These are phyloP conservation scores for Eucommia ulmoides DNA, from an alignment of 257 asterid species.

Conservation along the genomic window DNA sequence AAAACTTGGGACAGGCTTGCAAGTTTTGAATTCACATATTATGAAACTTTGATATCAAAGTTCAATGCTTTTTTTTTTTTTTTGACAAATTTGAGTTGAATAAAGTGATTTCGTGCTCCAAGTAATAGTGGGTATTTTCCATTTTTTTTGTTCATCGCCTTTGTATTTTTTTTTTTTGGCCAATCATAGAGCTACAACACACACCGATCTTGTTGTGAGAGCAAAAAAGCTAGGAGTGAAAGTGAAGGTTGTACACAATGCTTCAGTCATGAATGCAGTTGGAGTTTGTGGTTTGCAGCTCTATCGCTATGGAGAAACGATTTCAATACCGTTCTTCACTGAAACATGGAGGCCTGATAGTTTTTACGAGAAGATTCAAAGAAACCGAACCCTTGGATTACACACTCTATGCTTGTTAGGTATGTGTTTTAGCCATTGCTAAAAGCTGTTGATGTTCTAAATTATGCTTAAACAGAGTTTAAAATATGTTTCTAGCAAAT, in stretches of 20 bases:
- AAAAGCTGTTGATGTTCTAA: no score
- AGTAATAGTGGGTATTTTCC: neutral
- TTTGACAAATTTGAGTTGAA: neutral
- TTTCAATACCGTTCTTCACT: conserved; percentile 86
- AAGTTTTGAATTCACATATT: neutral
- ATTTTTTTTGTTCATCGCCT: neutral
- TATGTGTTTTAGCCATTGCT: no score
- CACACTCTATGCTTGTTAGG: conserved; percentile 93
- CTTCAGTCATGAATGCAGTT: conserved; percentile 87
- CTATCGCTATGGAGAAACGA: conserved; percentile 80
- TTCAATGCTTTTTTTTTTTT: no score
- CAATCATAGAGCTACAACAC: conserved; percentile 77
- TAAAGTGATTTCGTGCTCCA: neutral
- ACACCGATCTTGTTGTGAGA: conserved; percentile 82
- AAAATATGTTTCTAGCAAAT: no score
- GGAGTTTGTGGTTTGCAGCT: conserved; percentile 94
- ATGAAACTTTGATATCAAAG: no score
- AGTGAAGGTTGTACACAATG: conserved; percentile 83
- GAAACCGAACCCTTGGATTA: conserved; percentile 51
- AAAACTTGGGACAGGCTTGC: neutral
- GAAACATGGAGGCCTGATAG: conserved; percentile 95
- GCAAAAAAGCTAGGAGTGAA: conserved; percentile 72
- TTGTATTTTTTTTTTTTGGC: conserved; percentile 6
- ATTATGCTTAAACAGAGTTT: no score
- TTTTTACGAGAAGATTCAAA: conserved; percentile 67